Evolutionary conservation across 2,329 filamentous ascomycete species (phyloP).

Genomic region (Claviceps quebecensis): DNA sequence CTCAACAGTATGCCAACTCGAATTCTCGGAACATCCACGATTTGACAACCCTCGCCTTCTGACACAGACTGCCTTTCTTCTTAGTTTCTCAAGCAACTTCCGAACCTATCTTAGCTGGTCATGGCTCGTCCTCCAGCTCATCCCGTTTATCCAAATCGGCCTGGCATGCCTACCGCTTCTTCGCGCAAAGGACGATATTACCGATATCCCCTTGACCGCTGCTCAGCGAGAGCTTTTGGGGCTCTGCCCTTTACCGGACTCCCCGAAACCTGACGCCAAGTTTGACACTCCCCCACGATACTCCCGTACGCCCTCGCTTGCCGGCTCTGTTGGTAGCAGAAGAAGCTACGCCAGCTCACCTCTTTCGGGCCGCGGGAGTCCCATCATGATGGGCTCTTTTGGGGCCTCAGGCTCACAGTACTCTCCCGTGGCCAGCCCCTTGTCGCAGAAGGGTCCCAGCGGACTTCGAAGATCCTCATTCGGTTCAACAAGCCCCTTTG

Average conservation of each 20-base stretch:
- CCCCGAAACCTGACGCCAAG: conserved; percentile 50
- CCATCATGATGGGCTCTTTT: conserved; percentile 19
- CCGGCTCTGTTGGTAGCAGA: conserved; percentile 47
- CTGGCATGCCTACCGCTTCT: conserved; percentile 60
- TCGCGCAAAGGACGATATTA: conserved; percentile 58
- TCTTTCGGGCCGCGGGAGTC: conserved; percentile 40
- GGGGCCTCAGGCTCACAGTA: conserved; percentile 32
- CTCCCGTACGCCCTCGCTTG: conserved; percentile 54
- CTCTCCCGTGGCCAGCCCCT: conserved; percentile 32
- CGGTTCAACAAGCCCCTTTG: conserved; percentile 40
- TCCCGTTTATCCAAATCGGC: conserved; percentile 57
- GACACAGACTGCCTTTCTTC: background rate
- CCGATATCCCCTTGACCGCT: conserved; percentile 74
- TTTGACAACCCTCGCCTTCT: background rate
- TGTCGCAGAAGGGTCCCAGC: conserved; percentile 55
- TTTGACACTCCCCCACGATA: conserved; percentile 84
- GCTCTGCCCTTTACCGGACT: conserved; percentile 50
- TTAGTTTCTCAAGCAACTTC: conserved; percentile 19
- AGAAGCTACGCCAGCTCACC: conserved; percentile 45
- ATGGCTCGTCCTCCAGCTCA: conserved; percentile 34
- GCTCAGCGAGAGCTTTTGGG: conserved; percentile 70
- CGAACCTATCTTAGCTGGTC: conserved; percentile 27
- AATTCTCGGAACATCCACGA: background rate
- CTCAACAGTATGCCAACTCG: conserved; percentile 21
- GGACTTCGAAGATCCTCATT: conserved; percentile 44